phyloP scores from a whole-genome alignment of 2,329 filamentous ascomycete species.

The Colletotrichum sp. region DNA sequence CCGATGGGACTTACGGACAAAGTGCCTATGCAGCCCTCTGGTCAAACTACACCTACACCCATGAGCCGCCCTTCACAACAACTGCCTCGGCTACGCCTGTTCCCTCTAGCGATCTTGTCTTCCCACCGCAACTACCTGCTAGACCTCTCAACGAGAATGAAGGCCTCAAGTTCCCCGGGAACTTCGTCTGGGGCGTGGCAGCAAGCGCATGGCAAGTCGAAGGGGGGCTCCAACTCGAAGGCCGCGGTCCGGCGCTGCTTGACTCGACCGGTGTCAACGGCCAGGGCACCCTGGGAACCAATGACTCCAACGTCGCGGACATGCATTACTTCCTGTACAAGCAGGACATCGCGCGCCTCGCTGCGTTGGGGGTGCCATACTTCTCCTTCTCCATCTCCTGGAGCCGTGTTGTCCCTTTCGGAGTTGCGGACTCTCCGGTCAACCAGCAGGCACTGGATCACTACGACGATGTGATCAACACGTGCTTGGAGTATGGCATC shows the following conservation, averaged over 20 bases:
- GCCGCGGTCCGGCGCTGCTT: slow-evolving; percentile 46
- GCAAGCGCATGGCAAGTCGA: slow-evolving; percentile 52
- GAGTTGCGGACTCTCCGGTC: slow-evolving; percentile 52
- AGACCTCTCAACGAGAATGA: slow-evolving; percentile 56
- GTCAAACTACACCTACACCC: slow-evolving; percentile 37
- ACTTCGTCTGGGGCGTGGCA: slow-evolving; percentile 54
- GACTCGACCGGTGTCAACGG: slow-evolving; percentile 40
- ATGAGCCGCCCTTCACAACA: slow-evolving; percentile 49
- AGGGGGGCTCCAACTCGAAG: slow-evolving; percentile 48
- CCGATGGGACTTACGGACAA: slow-evolving; percentile 32
- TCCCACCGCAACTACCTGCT: slow-evolving; percentile 40
- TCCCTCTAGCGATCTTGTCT: slow-evolving; percentile 52
- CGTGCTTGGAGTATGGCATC: slow-evolving; percentile 53
- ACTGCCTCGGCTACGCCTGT: slow-evolving; percentile 62
- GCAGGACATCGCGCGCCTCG: slow-evolving; percentile 59
- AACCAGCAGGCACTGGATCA: slow-evolving; percentile 56
- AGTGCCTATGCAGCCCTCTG: slow-evolving; percentile 37
- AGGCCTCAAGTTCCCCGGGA: slow-evolving; percentile 56
- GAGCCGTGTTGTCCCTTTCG: slow-evolving; percentile 58
- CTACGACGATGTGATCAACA: slow-evolving; percentile 60
- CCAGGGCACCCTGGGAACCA: slow-evolving; percentile 16
- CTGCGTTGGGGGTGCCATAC: slow-evolving; percentile 54
- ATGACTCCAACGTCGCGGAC: slow-evolving; percentile 42
- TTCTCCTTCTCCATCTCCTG: slow-evolving; percentile 60
- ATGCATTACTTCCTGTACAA: slow-evolving; percentile 63